Evolutionary conservation across 2,329 filamentous ascomycete genomes (phyloP).

Genomic region (Akanthomyces lecanii): DNA sequence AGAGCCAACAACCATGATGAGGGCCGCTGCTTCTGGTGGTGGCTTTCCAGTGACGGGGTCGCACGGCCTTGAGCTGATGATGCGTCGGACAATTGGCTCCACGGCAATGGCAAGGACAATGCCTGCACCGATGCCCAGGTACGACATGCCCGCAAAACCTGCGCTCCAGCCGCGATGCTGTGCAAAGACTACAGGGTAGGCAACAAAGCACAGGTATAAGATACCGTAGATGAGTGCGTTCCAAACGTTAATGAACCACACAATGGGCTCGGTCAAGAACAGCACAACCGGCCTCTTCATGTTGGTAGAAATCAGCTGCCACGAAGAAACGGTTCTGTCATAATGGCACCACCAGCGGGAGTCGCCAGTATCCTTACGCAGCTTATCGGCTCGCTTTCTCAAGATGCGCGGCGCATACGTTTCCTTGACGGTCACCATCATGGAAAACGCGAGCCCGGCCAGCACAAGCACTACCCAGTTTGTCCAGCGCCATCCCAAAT

Average conservation of each 20-base stretch:
- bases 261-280: conserved; percentile 75
- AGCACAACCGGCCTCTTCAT: conserved; percentile 74
- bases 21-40: conserved; percentile 75
- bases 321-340: conserved; percentile 64
- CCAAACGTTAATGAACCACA: conserved; percentile 66
- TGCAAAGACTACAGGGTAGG: conserved; percentile 80
- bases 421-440: conserved; percentile 62
- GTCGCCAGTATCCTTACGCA: conserved; percentile 66
- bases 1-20: conserved; percentile 73
- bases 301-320: conserved; percentile 66
- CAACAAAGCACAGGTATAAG: conserved; percentile 85
- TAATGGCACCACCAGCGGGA: conserved; percentile 75
- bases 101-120: conserved; percentile 56
- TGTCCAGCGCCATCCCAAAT: conserved; percentile 83
- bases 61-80: conserved; percentile 72
- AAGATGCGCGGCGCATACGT: conserved; percentile 73
- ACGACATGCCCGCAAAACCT: conserved; percentile 71
- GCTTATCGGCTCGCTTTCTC: conserved; percentile 58
- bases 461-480: conserved; percentile 78
- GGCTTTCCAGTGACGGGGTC: conserved; percentile 72
- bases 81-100: conserved; percentile 68
- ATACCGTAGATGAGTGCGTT: conserved; percentile 68
- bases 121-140: conserved; percentile 64
- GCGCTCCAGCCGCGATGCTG: conserved; percentile 71
- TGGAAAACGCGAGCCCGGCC: conserved; percentile 54